Conservation (phyloP, 2,329 filamentous ascomycete species). For the Epichloe sp. region DNA sequence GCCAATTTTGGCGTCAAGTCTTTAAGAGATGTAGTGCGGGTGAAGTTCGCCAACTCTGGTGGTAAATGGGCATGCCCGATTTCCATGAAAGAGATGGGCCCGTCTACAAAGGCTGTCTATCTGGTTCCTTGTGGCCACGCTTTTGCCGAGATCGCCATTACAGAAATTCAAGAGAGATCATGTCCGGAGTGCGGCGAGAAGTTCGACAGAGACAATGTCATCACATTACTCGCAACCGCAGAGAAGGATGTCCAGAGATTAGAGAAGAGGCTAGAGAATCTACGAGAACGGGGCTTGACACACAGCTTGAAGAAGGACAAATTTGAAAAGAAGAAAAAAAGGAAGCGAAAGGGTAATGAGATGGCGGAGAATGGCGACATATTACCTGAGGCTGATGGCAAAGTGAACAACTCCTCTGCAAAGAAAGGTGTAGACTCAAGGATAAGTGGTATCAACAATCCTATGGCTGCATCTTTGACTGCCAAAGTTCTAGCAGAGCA, state of each 20-base stretch:
- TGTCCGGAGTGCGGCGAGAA: constrained; percentile 63
- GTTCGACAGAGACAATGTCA: constrained; percentile 62
- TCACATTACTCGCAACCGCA: constrained; percentile 65
- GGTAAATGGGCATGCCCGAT: constrained; percentile 73
- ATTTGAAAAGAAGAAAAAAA: constrained; percentile 43
- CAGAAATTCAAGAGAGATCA: constrained; percentile 53
- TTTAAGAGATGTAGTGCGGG: constrained; percentile 73
- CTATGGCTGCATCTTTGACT: constrained; percentile 72
- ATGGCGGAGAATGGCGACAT: constrained; percentile 17
- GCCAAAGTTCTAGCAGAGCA: constrained; percentile 81
- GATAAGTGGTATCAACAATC: constrained; percentile 66
- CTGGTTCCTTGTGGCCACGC: constrained; percentile 91
- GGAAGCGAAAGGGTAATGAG: constrained; percentile 45
- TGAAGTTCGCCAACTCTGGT: constrained; percentile 48
- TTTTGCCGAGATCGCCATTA: constrained; percentile 76
- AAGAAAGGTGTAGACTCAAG: constrained; percentile 23
- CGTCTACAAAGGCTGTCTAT: constrained; percentile 69
- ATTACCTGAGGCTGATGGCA: constrained; percentile 41
- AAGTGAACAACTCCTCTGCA: constrained; percentile 10
- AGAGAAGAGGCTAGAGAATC: constrained; percentile 49
- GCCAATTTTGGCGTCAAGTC: constrained; percentile 54
- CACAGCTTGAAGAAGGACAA: constrained; percentile 82
- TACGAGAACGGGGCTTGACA: constrained; percentile 60
- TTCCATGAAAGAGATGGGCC: constrained; percentile 74
- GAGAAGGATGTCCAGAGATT: constrained; percentile 59